phyloP scores from a whole-genome alignment of 345 rosid species.

The Eucalyptus urophylla region DNA sequence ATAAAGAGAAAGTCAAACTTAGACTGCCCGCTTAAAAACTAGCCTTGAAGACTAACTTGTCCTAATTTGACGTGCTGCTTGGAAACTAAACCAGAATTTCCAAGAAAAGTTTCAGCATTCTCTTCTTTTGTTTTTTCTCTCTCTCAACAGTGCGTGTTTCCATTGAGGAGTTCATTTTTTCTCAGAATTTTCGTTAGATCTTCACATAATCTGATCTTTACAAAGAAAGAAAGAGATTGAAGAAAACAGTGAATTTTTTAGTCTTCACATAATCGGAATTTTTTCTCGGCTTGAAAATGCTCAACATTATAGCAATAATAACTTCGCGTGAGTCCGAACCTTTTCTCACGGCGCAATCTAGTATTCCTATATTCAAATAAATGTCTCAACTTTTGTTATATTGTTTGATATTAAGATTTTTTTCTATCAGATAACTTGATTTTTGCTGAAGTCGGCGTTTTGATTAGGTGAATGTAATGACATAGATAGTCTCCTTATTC shows the following conservation, averaged over 20 bases:
- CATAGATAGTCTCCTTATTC: background rate
- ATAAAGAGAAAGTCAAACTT: background rate
- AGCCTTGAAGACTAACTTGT: background rate
- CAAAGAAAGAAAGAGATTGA: background rate
- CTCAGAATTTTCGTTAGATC: background rate
- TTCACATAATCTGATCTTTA: background rate
- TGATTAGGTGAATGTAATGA: background rate
- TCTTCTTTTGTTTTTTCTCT: background rate
- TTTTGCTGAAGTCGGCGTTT: background rate
- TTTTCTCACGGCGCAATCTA: background rate
- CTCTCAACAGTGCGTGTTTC: background rate
- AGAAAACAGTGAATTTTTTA: too few relatives aligned
- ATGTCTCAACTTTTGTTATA: background rate
- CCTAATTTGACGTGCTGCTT: background rate
- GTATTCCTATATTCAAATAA: background rate
- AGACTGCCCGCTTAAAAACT: background rate
- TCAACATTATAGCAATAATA: background rate
- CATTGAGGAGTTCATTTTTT: background rate
- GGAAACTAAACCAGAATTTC: background rate
- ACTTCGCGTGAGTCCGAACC: accelerated
- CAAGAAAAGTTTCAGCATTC: background rate
- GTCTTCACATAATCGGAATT: too few relatives aligned
- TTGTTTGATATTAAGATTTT: background rate
- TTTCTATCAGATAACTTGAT: background rate
- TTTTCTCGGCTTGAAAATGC: background rate